Evolutionary conservation across 495 filamentous ascomycete genomes (phyloP), one percentile per base, ranked within the genome.

Genomic region (Sporormia fimetaria): DNA sequence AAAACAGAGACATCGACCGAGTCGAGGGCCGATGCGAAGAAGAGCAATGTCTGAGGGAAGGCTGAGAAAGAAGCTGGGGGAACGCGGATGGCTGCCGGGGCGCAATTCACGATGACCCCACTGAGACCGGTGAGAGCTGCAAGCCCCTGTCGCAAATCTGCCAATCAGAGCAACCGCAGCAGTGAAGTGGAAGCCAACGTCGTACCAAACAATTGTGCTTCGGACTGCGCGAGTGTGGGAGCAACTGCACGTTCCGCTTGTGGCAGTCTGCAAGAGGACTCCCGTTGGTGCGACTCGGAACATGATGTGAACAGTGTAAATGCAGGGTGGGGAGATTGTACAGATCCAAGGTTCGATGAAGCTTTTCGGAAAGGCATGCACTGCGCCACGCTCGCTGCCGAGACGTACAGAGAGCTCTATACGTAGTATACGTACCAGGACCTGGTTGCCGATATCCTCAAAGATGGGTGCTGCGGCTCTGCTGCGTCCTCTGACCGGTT

Each of bases 91-190:
- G 31, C n/a, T 16, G 31, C 30, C 33, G 17, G 37, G 23, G 30
- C 28, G 29, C 43, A 40, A 40, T 30, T 39, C 35, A 46, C 21
- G 31, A 17, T 26, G 27, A 42, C 46, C 46, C 46, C 46, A 40
- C 46, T 32, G 36, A 22, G 33, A 49, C 46, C 46, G 46, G 46
- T 49, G 33, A 49, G 30, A 16, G n/a, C n/a, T n/a, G n/a, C n/a
- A 29, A 25, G 17, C 10, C 8, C 15, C n/a, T n/a, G n/a, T 11
- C 17, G 28, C 4, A 31, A 18, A 49, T 34, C 27, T 40, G 20
- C 16, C 28, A 33, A 33, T 43, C 46, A 49, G 25, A 24, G 18
- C 40, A 37, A 7, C 25, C 23, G 39, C 39, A 49, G 40, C 46
- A 35, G 34, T 12, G 32, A 28, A 17, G 37, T 35, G 15, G 21